Conservation (phyloP, 192 early-diverging fungal genomes). For the Linnemannia hyalina region DNA sequence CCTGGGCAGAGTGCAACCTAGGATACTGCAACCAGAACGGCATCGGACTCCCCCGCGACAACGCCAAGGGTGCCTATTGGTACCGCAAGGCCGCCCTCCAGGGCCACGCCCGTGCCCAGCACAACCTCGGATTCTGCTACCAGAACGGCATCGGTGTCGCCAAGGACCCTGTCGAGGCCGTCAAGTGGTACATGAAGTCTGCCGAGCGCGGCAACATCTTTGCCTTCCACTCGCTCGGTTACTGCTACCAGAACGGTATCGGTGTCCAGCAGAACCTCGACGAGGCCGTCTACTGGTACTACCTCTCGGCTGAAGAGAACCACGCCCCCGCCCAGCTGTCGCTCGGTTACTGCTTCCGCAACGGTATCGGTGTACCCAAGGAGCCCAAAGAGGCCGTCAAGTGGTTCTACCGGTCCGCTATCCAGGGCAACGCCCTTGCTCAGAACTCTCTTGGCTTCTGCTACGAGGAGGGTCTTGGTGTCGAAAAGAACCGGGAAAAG, state of each 20-base stretch:
- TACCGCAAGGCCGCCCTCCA: slow-evolving; percentile 77
- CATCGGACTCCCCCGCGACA: slow-evolving; percentile 66
- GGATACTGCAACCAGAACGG: slow-evolving; percentile 85
- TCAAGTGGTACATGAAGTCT: slow-evolving; percentile 69
- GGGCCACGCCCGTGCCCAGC: slow-evolving; percentile 72
- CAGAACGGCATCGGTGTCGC: slow-evolving; percentile 86
- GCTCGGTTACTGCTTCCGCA: slow-evolving; percentile 73
- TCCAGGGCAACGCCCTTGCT: slow-evolving; percentile 75
- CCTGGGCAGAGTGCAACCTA: slow-evolving; percentile 81
- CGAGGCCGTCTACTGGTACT: slow-evolving; percentile 73
- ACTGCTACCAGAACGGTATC: slow-evolving; percentile 76
- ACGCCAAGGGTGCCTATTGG: slow-evolving; percentile 70
- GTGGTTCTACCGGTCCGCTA: slow-evolving; percentile 73
- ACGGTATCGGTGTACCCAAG: slow-evolving; percentile 72
- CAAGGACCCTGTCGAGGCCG: slow-evolving; percentile 63
- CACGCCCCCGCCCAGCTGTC: slow-evolving; percentile 75
- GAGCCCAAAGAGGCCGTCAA: slow-evolving; percentile 73
- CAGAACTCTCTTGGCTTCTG: slow-evolving; percentile 82
- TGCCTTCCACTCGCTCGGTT: slow-evolving; percentile 69
- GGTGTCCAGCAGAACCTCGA: slow-evolving; percentile 64
- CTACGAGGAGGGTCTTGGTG: slow-evolving; percentile 81
- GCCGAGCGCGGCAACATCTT: slow-evolving; percentile 71
- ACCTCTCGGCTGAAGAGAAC: slow-evolving; percentile 68
- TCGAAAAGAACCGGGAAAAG: slow-evolving; percentile 61
- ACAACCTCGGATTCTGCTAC: slow-evolving; percentile 87